Base-by-base conservation (phyloP, 2,329 filamentous ascomycete species). In the Phialocephala sp. region DNA sequence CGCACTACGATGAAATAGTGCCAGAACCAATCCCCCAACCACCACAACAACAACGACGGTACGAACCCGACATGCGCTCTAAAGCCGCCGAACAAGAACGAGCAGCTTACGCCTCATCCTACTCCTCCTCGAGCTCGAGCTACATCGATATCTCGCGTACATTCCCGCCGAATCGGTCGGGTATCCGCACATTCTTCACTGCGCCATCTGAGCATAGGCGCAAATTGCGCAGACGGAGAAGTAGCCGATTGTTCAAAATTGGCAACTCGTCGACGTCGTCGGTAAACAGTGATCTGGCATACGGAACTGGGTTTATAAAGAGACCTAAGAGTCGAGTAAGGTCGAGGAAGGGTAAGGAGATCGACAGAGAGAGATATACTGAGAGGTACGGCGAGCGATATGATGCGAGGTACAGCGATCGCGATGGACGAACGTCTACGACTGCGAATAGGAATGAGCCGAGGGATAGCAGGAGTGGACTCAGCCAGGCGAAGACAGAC, bases 241-340 rank as follows among this genome's bases (percentile, higher is more conserved):
- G 75, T 61, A 77, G 76, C 32, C 83, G 86, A 65, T 83, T 90
- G 61, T 81, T 89, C 50, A 84, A 82, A 64, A 84, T 87, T 71
- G 81, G 80, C 62, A 90, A 88, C 72, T 89, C 85, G 1, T 91
- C 88, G 1, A 89, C 87, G 1, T 90, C 88, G 0, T 90, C 88
- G 0, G 81, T 90, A 62, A 87, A 90, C 76, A 86, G 85, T 22
- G 89, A 92, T 73, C 78, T 91, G 66, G 89, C 89, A 11, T 91
- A 91, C 74, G 89, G 89, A 11, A 82, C 79, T 62, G 88, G 87
- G 18, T 89, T 84, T 60, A 66, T 76, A 15, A 75, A 71, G 65
- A 63, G 69, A 22, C 69, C 70, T 18, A 76, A 72, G 61, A 72
- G 69, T 41, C 36, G 69, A 9, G 69, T 73, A 18, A 72, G 73